A percentile compares a stretch with the other conserved stretches of the same genome.
These are phyloP conservation scores for Penstemon davidsonii DNA, from an alignment of 257 asterid species.

Conservation along the genomic window DNA sequence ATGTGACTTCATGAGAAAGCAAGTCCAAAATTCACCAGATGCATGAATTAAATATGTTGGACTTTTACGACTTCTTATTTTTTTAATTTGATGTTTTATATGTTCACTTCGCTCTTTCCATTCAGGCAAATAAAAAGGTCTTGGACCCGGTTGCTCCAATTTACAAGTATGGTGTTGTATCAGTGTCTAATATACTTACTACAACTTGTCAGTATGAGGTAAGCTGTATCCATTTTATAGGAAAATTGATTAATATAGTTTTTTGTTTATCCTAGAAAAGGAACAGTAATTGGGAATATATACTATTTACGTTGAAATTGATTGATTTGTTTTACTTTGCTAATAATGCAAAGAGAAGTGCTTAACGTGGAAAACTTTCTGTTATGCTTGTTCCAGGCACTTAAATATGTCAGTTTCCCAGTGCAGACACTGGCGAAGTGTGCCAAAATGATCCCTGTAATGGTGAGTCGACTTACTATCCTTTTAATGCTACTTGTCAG, in stretches of 20 bases:
- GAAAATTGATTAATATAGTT: constrained; percentile 11
- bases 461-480: constrained; percentile 61
- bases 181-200: constrained; percentile 90
- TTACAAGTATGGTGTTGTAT: constrained; percentile 73
- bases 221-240: constrained; percentile 23
- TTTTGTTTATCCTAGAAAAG: background rate
- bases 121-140: constrained; percentile 73
- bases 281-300: background rate
- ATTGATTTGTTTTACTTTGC: background rate
- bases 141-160: constrained; percentile 95
- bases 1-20: background rate
- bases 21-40: background rate
- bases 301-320: constrained; percentile 7
- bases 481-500: constrained; percentile 14
- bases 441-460: constrained; percentile 98
- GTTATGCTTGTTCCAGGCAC: constrained; percentile 69
- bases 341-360: constrained; percentile 18
- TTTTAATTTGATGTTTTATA: constrained; percentile 3
- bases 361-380: constrained; percentile 22
- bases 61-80: constrained; percentile 18
- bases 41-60: background rate
- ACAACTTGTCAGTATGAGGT: constrained; percentile 99
- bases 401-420: constrained; percentile 96
- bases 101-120: background rate
- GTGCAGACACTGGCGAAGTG: constrained; percentile 97